phyloP scores from a whole-genome alignment of 495 filamentous ascomycete species.

The Penicilliopsis zonata region DNA sequence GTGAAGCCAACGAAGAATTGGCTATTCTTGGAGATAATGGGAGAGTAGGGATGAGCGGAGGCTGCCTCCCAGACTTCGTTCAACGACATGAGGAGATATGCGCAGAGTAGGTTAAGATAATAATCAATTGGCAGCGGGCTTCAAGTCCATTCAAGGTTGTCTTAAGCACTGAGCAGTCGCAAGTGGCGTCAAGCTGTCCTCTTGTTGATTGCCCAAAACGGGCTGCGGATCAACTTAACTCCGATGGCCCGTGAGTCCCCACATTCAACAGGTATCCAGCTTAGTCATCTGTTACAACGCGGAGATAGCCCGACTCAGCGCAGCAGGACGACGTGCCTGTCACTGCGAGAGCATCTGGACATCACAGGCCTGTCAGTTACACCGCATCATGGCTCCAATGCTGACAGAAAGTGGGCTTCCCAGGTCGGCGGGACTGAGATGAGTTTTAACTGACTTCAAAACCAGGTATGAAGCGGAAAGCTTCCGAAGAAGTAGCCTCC shows the following conservation, averaged over 20 bases:
- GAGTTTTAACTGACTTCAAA: constrained; percentile 4
- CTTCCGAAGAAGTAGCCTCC: constrained; percentile 54
- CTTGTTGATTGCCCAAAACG: constrained; percentile 4
- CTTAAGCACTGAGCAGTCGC: too few species aligned
- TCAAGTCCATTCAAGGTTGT: too few species aligned
- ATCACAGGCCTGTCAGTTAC: constrained; percentile 1
- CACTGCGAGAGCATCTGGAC: not conserved
- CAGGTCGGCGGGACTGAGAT: not conserved
- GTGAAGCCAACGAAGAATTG: constrained; percentile 77
- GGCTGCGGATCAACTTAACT: constrained; percentile 7
- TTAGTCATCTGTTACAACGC: constrained; percentile 3
- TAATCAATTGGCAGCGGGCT: too few species aligned
- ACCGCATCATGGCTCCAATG: constrained; percentile 6
- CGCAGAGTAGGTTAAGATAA: constrained; percentile 1
- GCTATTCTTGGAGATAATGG: constrained; percentile 65
- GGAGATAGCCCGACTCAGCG: constrained; percentile 2
- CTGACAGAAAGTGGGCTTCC: constrained; percentile 10
- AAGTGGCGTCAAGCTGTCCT: not conserved
- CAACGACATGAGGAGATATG: constrained; percentile 49
- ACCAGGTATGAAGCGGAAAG: constrained; percentile 65
- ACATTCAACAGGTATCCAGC: constrained; percentile 1
- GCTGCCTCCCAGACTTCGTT: constrained; percentile 84
- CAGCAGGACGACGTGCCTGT: not conserved
- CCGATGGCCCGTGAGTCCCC: constrained; percentile 8
- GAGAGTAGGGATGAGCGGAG: constrained; percentile 68